These are phyloP conservation scores for Cytospora schulzeri DNA, from an alignment of 2,329 filamentous ascomycete genomes.

Conservation along the genomic window DNA sequence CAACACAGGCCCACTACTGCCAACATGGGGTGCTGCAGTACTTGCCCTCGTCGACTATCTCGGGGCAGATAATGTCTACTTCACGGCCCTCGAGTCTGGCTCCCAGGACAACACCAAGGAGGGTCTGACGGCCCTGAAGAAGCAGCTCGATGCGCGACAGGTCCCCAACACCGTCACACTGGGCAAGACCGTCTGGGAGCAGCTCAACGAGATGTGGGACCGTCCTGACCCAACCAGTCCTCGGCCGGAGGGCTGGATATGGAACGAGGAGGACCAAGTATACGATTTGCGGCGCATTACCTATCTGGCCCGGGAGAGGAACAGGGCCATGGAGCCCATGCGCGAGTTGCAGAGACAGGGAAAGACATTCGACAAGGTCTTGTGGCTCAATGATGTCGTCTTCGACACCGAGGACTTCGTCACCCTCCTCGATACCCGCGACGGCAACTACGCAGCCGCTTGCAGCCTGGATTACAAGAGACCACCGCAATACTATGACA, in stretches of 20 bases:
- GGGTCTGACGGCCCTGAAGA: slow-evolving; percentile 59
- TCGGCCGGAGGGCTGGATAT: slow-evolving; percentile 62
- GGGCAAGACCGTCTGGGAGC: slow-evolving; percentile 55
- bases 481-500: slow-evolving; percentile 60
- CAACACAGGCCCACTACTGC: slow-evolving; percentile 64
- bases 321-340: slow-evolving; percentile 63
- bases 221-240: slow-evolving; percentile 37
- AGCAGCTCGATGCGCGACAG: slow-evolving; percentile 50
- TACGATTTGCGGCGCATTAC: slow-evolving; percentile 67
- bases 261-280: slow-evolving; percentile 49
- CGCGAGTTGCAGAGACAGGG: slow-evolving; percentile 50
- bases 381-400: slow-evolving; percentile 64
- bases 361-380: slow-evolving; percentile 54
- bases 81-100: slow-evolving; percentile 68
- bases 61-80: slow-evolving; percentile 63
- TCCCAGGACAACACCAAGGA: slow-evolving; percentile 69
- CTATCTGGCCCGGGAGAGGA: slow-evolving; percentile 66
- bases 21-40: slow-evolving; percentile 61
- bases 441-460: slow-evolving; percentile 59
- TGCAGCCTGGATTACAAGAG: slow-evolving; percentile 62
- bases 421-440: slow-evolving; percentile 55
- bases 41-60: slow-evolving; percentile 57
- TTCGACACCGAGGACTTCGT: slow-evolving; percentile 58
- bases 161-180: slow-evolving; percentile 59
- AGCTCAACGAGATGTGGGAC: slow-evolving; percentile 56